Conservation (phyloP, 768 basidiomycete genomes). For the Amanita rubescens region DNA sequence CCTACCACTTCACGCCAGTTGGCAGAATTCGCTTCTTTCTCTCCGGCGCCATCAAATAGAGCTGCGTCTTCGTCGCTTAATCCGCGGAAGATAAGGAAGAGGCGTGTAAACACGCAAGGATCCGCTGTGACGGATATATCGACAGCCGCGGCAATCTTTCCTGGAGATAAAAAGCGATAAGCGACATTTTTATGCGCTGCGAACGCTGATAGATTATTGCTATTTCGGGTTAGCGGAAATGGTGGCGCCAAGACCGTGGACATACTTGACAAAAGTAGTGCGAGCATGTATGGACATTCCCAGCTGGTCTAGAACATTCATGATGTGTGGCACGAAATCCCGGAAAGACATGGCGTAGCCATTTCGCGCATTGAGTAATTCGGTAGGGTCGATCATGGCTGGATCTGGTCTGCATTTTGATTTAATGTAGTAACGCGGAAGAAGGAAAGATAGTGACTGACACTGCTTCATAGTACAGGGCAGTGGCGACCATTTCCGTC, state of each 20-base stretch:
- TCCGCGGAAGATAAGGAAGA: conserved; percentile 84
- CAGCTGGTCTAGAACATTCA: conserved; percentile 76
- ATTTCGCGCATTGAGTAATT: conserved; percentile 75
- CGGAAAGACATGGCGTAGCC: conserved; percentile 79
- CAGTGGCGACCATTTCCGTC: conserved; percentile 70
- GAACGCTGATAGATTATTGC: conserved; percentile 72
- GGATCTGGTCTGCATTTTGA: conserved; percentile 60
- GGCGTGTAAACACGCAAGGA: conserved; percentile 72
- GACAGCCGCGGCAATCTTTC: conserved; percentile 76
- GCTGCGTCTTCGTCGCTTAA: conserved; percentile 74
- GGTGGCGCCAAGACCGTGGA: conserved; percentile 8
- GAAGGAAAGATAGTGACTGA: conserved; percentile 28
- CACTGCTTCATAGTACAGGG: conserved; percentile 83
- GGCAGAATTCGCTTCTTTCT: conserved; percentile 75
- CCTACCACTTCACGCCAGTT: conserved; percentile 80
- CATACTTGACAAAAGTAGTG: conserved; percentile 75
- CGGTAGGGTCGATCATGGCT: conserved; percentile 65
- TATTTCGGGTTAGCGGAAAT: conserved; percentile 18
- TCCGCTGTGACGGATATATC: conserved; percentile 81
- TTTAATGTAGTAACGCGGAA: conserved; percentile 3
- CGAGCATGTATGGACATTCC: conserved; percentile 80
- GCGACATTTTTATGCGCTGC: conserved; percentile 79
- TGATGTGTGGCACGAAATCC: conserved; percentile 76
- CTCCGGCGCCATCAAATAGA: conserved; percentile 68
- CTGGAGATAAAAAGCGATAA: conserved; percentile 79